These are phyloP conservation scores for Phytophthora cajani DNA, from an alignment of 352 stramenopile genomes.

Conservation along the genomic window DNA sequence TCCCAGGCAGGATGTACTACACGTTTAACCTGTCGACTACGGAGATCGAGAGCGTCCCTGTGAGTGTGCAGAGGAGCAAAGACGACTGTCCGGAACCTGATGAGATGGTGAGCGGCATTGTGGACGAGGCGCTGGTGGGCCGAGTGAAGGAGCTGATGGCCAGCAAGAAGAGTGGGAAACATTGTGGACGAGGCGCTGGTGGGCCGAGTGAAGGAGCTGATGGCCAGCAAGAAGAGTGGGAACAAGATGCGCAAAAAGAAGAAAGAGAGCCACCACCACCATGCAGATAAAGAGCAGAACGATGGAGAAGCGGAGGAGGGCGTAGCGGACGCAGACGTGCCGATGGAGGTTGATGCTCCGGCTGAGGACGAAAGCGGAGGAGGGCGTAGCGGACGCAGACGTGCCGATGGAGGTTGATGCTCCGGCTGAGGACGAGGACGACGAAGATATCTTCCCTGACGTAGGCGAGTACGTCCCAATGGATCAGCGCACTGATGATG, in stretches of 20 bases:
- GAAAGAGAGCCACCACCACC: constrained; percentile 28
- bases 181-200: constrained; percentile 62
- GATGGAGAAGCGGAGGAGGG: not conserved
- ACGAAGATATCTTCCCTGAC: constrained; percentile 77
- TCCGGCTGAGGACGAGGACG: constrained; percentile 43
- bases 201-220: constrained; percentile 41
- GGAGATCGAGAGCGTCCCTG: constrained; percentile 59
- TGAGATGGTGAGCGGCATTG: constrained; percentile 59
- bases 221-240: constrained; percentile 27
- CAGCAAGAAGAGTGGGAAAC: constrained; percentile 22
- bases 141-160: constrained; percentile 45
- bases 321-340: constrained; percentile 4
- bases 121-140: constrained; percentile 57
- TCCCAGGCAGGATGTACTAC: constrained; percentile 80
- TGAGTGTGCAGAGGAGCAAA: constrained; percentile 75
- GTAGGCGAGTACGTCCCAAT: constrained; percentile 76
- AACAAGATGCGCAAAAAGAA: constrained; percentile 61
- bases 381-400: constrained; percentile 1
- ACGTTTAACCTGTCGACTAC: constrained; percentile 58
- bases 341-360: constrained; percentile 13
- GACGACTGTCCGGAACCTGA: constrained; percentile 71
- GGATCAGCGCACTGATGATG: constrained; percentile 46
- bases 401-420: constrained; percentile 10
- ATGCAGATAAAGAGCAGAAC: not conserved
- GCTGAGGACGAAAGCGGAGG: constrained; percentile 29